Conservation (phyloP, 805 yeast genomes). For the Metschnikowia vanudenii region DNA sequence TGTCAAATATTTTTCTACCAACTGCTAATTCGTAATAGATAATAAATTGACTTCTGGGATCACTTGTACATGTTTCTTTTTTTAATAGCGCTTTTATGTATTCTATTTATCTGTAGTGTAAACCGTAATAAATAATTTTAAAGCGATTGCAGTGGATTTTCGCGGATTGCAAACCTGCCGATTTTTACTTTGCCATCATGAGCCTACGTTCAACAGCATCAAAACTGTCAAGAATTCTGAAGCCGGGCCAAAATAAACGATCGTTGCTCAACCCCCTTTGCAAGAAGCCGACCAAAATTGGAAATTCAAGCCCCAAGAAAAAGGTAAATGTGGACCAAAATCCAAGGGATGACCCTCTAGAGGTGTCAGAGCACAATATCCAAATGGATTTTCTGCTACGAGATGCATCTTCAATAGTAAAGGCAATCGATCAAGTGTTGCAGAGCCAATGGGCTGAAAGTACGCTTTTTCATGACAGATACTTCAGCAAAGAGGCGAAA, state of each 20-base stretch:
- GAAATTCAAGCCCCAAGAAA: slow-evolving; percentile 2
- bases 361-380: slow-evolving; percentile 35
- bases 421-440: slow-evolving; percentile 33
- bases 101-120: neutral
- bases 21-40: no score
- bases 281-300: slow-evolving; percentile 17
- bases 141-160: neutral
- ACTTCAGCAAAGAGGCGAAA: slow-evolving; percentile 17
- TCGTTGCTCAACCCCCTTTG: slow-evolving; percentile 28
- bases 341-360: slow-evolving; percentile 14
- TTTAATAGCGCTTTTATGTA: neutral
- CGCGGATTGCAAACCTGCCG: neutral
- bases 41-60: neutral
- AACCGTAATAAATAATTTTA: neutral
- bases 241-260: slow-evolving; percentile 23
- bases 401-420: slow-evolving; percentile 27
- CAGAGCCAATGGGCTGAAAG: slow-evolving; percentile 41
- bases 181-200: slow-evolving; percentile 12
- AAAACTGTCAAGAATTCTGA: slow-evolving; percentile 32
- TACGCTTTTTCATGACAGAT: slow-evolving; percentile 27
- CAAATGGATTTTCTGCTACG: slow-evolving; percentile 40
- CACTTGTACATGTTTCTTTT: neutral
- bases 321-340: slow-evolving; percentile 3
- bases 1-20: no score
- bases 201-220: slow-evolving; percentile 39